A percentile compares a stretch with the other conserved stretches of the same genome.
These are phyloP conservation scores for Penicillium hordei DNA, from an alignment of 2,329 filamentous ascomycete species.

Conservation along the genomic window DNA sequence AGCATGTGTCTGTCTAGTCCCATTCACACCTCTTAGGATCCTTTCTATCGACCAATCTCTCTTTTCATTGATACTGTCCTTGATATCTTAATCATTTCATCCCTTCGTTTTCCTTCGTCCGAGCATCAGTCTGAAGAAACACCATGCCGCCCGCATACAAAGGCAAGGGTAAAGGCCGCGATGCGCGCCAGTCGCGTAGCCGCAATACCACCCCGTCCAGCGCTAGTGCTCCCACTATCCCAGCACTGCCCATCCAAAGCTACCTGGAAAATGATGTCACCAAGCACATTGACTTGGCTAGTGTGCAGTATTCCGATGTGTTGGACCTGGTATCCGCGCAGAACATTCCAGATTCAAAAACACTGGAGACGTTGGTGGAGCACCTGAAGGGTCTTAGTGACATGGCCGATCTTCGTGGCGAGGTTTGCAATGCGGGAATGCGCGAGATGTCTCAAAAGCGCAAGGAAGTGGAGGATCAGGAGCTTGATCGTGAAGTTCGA, in stretches of 20 bases:
- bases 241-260: constrained; percentile 41
- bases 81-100: background rate
- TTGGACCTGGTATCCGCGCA: constrained; percentile 56
- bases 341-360: constrained; percentile 50
- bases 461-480: constrained; percentile 58
- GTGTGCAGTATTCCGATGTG: constrained; percentile 57
- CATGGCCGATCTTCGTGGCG: constrained; percentile 56
- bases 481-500: constrained; percentile 50
- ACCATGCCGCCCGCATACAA: constrained; percentile 49
- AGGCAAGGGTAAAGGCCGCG: constrained; percentile 55
- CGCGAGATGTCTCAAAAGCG: constrained; percentile 58
- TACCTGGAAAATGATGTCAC: constrained; percentile 57
- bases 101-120: background rate
- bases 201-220: constrained; percentile 65
- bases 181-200: constrained; percentile 56
- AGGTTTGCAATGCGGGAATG: constrained; percentile 60
- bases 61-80: constrained; percentile 2
- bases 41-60: constrained; percentile 7
- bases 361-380: constrained; percentile 52
- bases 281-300: constrained; percentile 49
- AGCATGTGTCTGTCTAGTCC: constrained; percentile 19
- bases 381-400: constrained; percentile 58
- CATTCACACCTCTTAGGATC: constrained; percentile 12
- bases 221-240: constrained; percentile 47
- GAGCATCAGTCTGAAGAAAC: background rate